Conservation (phyloP, 495 filamentous ascomycete genomes). For the Penicillium argentinense region DNA sequence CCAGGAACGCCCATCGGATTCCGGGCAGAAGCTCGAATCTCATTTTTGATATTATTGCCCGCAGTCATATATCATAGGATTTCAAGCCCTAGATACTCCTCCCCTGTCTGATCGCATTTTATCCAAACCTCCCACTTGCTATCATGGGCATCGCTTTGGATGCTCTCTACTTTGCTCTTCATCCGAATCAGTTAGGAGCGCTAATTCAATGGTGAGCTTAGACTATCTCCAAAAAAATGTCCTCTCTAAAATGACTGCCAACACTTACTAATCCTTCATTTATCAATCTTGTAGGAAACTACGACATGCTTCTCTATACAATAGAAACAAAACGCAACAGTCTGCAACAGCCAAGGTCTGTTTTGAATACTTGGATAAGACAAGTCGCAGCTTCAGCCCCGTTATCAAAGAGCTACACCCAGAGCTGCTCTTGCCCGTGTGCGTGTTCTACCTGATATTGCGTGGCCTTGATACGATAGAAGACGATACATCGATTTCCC, state of each 20-base stretch:
- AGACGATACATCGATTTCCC: conserved; percentile 91
- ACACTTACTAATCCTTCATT: not conserved
- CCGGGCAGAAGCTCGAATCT: not conserved
- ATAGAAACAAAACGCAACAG: not conserved
- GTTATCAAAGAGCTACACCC: conserved; percentile 97
- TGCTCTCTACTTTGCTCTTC: conserved; percentile 65
- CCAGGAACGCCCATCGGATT: not conserved
- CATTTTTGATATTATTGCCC: not conserved
- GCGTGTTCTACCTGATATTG: conserved; percentile 90
- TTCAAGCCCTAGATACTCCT: not conserved
- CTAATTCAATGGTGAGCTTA: conserved; percentile 77
- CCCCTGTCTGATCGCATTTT: not conserved
- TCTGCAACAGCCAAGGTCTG: conserved; percentile 53
- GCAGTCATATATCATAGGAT: not conserved
- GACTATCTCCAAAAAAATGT: conserved; percentile 8
- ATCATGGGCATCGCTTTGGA: conserved; percentile 46
- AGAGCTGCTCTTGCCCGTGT: conserved; percentile 84
- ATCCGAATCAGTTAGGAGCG: conserved; percentile 67
- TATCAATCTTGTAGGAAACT: not conserved
- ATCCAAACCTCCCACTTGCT: not conserved
- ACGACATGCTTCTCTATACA: not conserved
- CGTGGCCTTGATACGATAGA: conserved; percentile 95
- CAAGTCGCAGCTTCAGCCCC: conserved; percentile 87
- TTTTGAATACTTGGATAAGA: conserved; percentile 82
- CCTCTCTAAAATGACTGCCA: not conserved